These are phyloP conservation scores for Funneliformis caledonium DNA, from an alignment of 371 early-diverging fungal species.

Conservation along the genomic window DNA sequence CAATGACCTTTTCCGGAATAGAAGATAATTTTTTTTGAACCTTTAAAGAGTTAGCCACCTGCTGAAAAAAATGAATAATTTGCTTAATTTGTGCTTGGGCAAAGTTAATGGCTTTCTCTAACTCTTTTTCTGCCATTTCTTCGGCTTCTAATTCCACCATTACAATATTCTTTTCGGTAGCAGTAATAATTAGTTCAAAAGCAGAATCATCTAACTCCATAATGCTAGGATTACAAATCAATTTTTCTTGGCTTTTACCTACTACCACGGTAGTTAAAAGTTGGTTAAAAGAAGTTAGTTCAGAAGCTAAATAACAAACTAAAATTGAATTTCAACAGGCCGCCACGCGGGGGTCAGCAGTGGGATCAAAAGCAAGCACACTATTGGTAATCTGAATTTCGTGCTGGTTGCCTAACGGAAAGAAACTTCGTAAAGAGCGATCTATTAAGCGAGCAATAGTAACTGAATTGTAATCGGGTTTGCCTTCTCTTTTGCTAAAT, in stretches of 20 bases:
- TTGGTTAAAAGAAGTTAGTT: background rate
- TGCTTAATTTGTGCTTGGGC: slow-evolving; percentile 10
- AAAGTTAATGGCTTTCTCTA: background rate
- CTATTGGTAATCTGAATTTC: slow-evolving; percentile 23
- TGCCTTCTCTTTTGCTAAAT: slow-evolving; percentile 6
- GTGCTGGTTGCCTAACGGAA: background rate
- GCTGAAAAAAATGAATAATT: slow-evolving; percentile 17
- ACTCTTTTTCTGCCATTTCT: background rate
- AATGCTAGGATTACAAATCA: slow-evolving; percentile 3
- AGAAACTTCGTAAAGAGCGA: slow-evolving; percentile 25
- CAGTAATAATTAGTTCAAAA: slow-evolving; percentile 27
- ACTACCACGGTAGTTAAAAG: slow-evolving; percentile 8
- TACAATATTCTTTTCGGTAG: background rate
- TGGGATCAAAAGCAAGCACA: background rate
- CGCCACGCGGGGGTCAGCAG: background rate
- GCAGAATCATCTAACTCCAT: background rate
- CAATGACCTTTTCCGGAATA: too few species aligned
- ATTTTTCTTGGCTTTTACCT: background rate
- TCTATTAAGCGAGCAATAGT: slow-evolving; percentile 15
- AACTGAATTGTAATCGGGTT: background rate
- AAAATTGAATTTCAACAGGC: slow-evolving; percentile 3
- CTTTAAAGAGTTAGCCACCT: background rate
- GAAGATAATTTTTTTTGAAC: slow-evolving; percentile 25
- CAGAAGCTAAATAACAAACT: background rate
- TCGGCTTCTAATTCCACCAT: background rate